Evolutionary conservation across 2,329 filamentous ascomycete genomes (phyloP).

Genomic region (Ophiostoma perfectum): DNA sequence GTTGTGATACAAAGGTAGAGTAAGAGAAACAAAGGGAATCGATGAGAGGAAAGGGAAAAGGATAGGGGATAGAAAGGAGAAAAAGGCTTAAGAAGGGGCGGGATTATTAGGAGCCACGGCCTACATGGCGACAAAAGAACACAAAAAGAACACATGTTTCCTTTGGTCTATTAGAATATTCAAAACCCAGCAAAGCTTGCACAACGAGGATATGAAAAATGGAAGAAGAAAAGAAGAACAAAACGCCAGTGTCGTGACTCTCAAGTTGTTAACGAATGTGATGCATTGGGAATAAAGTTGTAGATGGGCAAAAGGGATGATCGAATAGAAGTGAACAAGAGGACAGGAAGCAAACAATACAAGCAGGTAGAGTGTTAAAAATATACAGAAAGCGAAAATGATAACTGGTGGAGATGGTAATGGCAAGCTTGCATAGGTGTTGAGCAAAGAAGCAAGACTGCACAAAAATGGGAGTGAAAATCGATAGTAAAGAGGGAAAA

Average conservation of each 20-base stretch:
- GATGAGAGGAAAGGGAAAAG: not conserved
- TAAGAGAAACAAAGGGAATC: not conserved
- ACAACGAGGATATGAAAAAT: not conserved
- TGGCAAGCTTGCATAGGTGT: not conserved
- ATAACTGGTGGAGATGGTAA: not conserved
- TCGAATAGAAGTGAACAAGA: not conserved
- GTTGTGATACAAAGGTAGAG: conserved; percentile 10
- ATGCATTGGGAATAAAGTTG: conserved; percentile 7
- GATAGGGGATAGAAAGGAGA: not conserved
- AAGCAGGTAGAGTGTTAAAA: not conserved
- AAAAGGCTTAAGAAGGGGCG: not conserved
- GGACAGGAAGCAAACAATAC: not conserved
- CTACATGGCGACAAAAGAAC: not conserved
- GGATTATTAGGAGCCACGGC: not conserved
- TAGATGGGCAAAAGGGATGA: not conserved
- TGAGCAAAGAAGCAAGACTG: not conserved
- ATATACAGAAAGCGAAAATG: not conserved
- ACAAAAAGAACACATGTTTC: not conserved
- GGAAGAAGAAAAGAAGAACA: not conserved
- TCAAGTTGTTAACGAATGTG: conserved; percentile 10
- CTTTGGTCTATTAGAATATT: not conserved
- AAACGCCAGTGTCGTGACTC: conserved; percentile 8
- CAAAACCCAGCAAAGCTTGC: not conserved
- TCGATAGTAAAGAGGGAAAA: not conserved
- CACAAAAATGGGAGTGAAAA: not conserved